A percentile compares a stretch with the other conserved stretches of the same genome.
Conservation (phyloP, 306 rosid genomes). For the Cicer cuneatum region DNA sequence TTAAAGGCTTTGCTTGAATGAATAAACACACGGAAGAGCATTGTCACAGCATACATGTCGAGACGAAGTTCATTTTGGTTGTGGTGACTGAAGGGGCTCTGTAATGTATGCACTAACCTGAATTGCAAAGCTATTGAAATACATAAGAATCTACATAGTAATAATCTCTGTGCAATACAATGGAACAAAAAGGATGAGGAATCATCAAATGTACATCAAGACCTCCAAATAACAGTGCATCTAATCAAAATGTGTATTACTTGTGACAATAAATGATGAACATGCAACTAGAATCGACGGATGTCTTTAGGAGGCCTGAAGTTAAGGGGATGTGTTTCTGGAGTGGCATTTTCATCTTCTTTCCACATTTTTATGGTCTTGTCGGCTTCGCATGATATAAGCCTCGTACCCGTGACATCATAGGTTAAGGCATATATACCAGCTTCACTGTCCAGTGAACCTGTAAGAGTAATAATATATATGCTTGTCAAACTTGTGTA, state of each 20-base stretch:
- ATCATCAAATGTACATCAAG: conserved; percentile 32
- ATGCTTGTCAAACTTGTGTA: conserved; percentile 5
- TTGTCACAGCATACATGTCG: neutral
- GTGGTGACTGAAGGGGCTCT: no score
- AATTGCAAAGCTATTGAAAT: conserved; percentile 32
- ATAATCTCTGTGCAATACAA: conserved; percentile 14
- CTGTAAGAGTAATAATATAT: conserved; percentile 46
- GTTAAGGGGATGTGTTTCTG: conserved; percentile 91
- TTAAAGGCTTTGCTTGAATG: neutral
- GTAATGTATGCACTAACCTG: neutral
- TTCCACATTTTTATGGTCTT: conserved; percentile 98
- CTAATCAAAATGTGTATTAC: conserved; percentile 7
- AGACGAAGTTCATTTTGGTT: neutral
- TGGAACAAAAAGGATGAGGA: conserved; percentile 25
- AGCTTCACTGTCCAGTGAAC: conserved; percentile 97
- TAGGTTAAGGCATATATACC: conserved; percentile 85
- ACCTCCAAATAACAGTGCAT: neutral
- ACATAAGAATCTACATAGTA: neutral
- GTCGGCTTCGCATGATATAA: conserved; percentile 89
- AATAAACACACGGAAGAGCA: neutral
- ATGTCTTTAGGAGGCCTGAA: conserved; percentile 92
- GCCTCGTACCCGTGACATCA: conserved; percentile 87
- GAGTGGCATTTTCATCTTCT: conserved; percentile 92
- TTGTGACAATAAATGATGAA: conserved; percentile 1
- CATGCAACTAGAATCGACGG: conserved; percentile 65